Base-by-base conservation (phyloP, 2,329 filamentous ascomycete species). In the Colletotrichum salicis region DNA sequence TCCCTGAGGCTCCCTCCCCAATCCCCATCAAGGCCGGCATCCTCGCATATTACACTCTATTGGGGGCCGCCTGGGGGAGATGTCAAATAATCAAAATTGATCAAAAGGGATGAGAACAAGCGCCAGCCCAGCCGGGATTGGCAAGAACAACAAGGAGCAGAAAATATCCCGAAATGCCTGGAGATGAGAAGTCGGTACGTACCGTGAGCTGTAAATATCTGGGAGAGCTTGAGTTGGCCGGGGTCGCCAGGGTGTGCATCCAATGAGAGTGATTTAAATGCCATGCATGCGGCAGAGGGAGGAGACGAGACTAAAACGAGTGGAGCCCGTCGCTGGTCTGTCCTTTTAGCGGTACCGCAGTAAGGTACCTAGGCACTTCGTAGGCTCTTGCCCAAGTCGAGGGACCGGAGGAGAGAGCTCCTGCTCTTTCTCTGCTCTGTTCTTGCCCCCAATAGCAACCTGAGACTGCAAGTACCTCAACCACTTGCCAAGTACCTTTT, bases 201-300 rank as follows among this genome's bases (percentile, higher is more conserved):
- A 68, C 59, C 54, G 22, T 7, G 15, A n/a, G 60, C 60, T 19
- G 60, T 37, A 54, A 63, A 63, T 54, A 63, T 63, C 60, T 52
- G 56, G 15, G 22, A 35, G 24, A 41, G 22, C 56, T 41, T 35
- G 56, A 41, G 22, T 59, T 41, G 56, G 24, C 12, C 6, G 37
- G 37, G 37, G 37, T 41, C 37, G 19, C 15, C 56, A 59, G 56
- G 56, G 56, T 15, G 13, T 24, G 22, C 12, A 15, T 35, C 60
- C 48, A 54, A 37, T 37, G 31, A 37, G 15, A 4, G 22, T 48
- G 33, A 41, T 48, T 35, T 54, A 33, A 52, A 52, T 67, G 37
- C 56, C 67, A 70, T 70, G 67, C 67, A 67, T 70, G 63, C 51
- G 67, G 67, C 56, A 56, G 57, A 70, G 56, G 51, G 31, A 67